Conservation (phyloP, 306 rosid species). For the Lathyrus aphaca region DNA sequence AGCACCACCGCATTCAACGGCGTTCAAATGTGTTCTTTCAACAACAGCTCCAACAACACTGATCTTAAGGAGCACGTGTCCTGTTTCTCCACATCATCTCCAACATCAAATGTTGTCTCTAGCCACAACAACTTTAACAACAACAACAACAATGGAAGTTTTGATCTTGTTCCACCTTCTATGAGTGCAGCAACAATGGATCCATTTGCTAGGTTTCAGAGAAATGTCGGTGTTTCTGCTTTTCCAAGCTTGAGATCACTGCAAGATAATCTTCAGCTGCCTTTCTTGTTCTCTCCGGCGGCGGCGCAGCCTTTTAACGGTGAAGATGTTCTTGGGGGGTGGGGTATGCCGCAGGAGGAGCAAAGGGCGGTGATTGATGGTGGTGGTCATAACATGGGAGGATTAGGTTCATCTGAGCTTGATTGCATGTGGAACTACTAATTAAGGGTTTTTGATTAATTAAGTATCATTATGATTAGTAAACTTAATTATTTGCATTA, state of each 20-base stretch:
- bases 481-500: background rate
- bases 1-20: conserved; percentile 36
- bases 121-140: background rate
- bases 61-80: conserved; percentile 94
- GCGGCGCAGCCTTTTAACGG: conserved; percentile 28
- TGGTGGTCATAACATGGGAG: conserved; percentile 32
- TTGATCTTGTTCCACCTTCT: conserved; percentile 39
- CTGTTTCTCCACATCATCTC: conserved; percentile 97
- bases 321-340: conserved; percentile 40
- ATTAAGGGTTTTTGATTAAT: background rate
- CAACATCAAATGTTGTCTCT: conserved; percentile 44
- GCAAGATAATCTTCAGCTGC: conserved; percentile 84
- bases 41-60: conserved; percentile 51
- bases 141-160: conserved; percentile 40
- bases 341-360: conserved; percentile 53
- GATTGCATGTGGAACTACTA: conserved; percentile 90
- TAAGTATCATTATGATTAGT: background rate
- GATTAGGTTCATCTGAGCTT: conserved; percentile 57
- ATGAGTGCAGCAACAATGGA: conserved; percentile 24
- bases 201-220: conserved; percentile 49
- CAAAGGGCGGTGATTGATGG: conserved; percentile 34
- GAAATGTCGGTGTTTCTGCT: conserved; percentile 61
- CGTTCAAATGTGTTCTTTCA: conserved; percentile 58
- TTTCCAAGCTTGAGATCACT: conserved; percentile 85
- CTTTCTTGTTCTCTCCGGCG: conserved; percentile 51